Evolutionary conservation across 495 filamentous ascomycete species (phyloP).

Genomic region (Talaromyces nanjingensis): DNA sequence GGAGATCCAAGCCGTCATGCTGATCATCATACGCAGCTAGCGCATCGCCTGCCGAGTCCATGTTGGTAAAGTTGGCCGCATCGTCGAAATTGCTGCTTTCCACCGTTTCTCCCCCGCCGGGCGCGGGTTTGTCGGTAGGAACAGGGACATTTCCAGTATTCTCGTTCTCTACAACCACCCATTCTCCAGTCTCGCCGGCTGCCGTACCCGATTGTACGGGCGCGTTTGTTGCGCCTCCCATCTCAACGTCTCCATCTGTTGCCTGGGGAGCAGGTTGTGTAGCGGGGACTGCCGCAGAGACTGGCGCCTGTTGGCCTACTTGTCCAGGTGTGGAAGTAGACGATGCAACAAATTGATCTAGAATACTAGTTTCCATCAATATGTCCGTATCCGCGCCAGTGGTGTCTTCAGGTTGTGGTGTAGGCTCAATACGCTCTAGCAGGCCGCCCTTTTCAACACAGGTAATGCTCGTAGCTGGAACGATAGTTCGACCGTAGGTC

Average conservation of each 20-base stretch:
- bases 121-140: constrained; percentile 9
- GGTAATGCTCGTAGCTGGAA: constrained; percentile 52
- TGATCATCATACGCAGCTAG: constrained; percentile 53
- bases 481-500: constrained; percentile 47
- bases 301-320: constrained; percentile 12
- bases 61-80: constrained; percentile 42
- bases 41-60: constrained; percentile 56
- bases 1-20: constrained; percentile 41
- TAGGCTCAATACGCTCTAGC: constrained; percentile 50
- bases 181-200: constrained; percentile 44
- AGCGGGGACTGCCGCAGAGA: constrained; percentile 22
- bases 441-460: constrained; percentile 68
- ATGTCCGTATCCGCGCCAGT: constrained; percentile 56
- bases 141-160: constrained; percentile 20
- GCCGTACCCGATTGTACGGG: constrained; percentile 15
- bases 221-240: constrained; percentile 24
- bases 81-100: constrained; percentile 41
- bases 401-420: constrained; percentile 26
- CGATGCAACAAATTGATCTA: constrained; percentile 58
- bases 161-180: constrained; percentile 53
- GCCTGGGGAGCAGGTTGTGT: constrained; percentile 17
- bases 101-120: constrained; percentile 22
- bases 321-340: constrained; percentile 42
- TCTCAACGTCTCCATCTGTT: constrained; percentile 37
- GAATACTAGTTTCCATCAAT: constrained; percentile 57